These are phyloP conservation scores for Cryptococcus sp. DNA, from an alignment of 1,284 basidiomycete species.

Conservation along the genomic window DNA sequence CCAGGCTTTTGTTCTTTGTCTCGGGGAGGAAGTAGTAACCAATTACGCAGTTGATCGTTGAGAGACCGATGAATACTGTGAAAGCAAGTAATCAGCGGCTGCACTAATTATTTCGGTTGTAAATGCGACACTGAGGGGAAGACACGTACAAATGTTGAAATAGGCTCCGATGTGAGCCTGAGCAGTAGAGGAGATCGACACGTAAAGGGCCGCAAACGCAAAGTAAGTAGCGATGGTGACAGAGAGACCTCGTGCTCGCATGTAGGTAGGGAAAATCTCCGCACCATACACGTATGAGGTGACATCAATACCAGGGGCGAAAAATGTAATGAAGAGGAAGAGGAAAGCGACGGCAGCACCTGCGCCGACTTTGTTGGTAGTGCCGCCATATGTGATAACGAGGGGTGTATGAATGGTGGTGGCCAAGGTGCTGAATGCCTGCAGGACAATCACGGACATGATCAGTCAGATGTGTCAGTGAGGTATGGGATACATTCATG, in stretches of 20 bases:
- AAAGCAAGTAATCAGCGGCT: not conserved
- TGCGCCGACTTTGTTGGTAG: constrained; percentile 6
- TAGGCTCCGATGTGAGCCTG: constrained; percentile 1
- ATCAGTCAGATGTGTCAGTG: not conserved
- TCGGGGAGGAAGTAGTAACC: constrained; percentile 6
- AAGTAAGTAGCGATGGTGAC: constrained; percentile 8
- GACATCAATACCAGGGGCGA: constrained; percentile 13
- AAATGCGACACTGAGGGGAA: not conserved
- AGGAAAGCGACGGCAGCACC: constrained; percentile 12
- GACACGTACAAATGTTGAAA: constrained; percentile 9
- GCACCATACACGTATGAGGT: constrained; percentile 9
- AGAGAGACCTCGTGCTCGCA: constrained; percentile 3
- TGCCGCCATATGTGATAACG: constrained; percentile 3
- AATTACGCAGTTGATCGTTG: constrained; percentile 6
- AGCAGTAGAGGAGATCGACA: not conserved
- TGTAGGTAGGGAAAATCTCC: constrained; percentile 9
- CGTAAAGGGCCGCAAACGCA: constrained; percentile 7
- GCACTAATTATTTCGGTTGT: no score
- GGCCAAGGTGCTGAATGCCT: not conserved
- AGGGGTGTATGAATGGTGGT: constrained; percentile 5
- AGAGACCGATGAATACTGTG: constrained; percentile 6
- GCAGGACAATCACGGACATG: no score
- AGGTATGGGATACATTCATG: not conserved
- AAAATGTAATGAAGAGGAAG: constrained; percentile 13
- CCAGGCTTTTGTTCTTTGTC: constrained; percentile 2